Base-by-base conservation (phyloP, 352 stramenopile genomes). In the Phytophthora palmivora region DNA sequence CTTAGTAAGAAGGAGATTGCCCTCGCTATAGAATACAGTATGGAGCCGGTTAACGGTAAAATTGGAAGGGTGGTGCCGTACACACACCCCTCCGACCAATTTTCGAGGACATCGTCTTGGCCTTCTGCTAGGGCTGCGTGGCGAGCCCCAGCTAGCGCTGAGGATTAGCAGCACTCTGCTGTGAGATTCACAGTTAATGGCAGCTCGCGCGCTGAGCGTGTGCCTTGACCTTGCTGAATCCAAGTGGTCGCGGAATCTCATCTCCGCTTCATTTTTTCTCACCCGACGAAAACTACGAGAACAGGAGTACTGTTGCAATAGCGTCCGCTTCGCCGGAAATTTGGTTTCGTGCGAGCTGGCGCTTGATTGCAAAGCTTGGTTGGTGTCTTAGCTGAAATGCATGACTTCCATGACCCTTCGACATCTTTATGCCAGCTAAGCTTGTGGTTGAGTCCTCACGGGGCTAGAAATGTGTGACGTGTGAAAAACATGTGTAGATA, bases 81-180 rank as follows among this genome's bases (percentile, higher is more conserved):
- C 24, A 39, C 26, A 30, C 9, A 16, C n/a, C 28, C n/a, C 30
- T 19, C 30, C 1, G 19, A 7, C 15, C 24, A 67, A 55, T 47
- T 44, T 61, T 67, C 19, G 2, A 41, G 36, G 34, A 63, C 59
- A 68, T 68, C 59, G 44, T 63, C 15, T 56, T 63, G 38, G 36
- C 22, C 50, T 67, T 59, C 47, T 48, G 22, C 12, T 36, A 16
- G 14, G 44, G 54, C 61, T 65, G 61, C 41, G n/a, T 70, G 53
- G 54, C 6, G 44, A 45, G 26, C 24, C 44, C 19, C 16, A 45
- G 4, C 6, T 34, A 2, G 30, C 11, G 30, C 30, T 34, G 34
- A 52, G 30, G 60, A 48, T 54, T 52, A 12, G 42, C 38, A 49
- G 39, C 42, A 38, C 36, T 55, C 30, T 24, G 14, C 21, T 18